Evolutionary conservation across 495 filamentous ascomycete genomes (phyloP).

Genomic region (Astrothelium subdiscretum): DNA sequence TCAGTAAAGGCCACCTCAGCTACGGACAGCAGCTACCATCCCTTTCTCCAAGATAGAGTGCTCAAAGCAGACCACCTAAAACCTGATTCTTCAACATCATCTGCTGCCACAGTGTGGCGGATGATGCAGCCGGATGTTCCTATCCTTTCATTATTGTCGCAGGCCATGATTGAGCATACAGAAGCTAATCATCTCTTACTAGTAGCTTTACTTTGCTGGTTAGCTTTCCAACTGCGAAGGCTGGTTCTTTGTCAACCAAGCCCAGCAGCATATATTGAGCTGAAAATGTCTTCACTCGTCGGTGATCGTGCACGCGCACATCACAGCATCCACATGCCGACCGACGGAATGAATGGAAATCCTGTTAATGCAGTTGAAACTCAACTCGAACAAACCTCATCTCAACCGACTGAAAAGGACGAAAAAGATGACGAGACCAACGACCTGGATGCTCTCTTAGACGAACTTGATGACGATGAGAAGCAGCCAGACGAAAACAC

Average conservation of each 20-base stretch:
- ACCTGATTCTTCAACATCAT: background rate
- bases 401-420: conserved; percentile 13
- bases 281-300: background rate
- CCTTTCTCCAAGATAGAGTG: background rate
- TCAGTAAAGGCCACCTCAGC: background rate
- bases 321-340: background rate
- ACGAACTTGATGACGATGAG: conserved; percentile 69
- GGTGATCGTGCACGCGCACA: background rate
- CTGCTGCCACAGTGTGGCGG: background rate
- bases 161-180: background rate
- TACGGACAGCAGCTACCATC: background rate
- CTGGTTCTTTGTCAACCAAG: background rate
- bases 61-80: background rate
- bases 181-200: background rate
- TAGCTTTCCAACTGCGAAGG: background rate
- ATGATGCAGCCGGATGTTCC: background rate
- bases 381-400: background rate
- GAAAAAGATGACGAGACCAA: conserved; percentile 59
- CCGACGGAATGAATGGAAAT: background rate
- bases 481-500: conserved; percentile 46
- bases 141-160: background rate
- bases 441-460: conserved; percentile 71
- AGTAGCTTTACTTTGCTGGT: background rate
- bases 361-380: background rate
- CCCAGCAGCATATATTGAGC: background rate